Evolutionary conservation across 352 stramenopile genomes (phyloP).

Genomic region (Phytopythium mirpurense): DNA sequence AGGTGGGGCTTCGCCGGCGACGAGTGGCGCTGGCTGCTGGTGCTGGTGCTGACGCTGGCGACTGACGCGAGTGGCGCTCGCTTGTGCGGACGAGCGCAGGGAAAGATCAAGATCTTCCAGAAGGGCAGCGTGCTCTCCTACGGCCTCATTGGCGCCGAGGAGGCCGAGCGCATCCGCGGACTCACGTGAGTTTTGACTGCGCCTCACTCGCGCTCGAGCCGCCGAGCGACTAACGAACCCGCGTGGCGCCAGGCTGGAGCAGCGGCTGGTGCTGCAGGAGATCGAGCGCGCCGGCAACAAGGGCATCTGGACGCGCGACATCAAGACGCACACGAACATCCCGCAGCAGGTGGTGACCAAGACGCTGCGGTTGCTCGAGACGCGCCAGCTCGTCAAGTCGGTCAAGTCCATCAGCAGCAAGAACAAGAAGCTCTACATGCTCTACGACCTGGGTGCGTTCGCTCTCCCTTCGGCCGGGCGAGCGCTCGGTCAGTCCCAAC

Average conservation of each 20-base stretch:
- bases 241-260: slow-evolving; percentile 68
- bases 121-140: slow-evolving; percentile 84
- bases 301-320: slow-evolving; percentile 98
- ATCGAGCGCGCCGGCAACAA: slow-evolving; percentile 97
- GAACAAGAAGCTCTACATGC: slow-evolving; percentile 99
- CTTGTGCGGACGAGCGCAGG: slow-evolving; percentile 17
- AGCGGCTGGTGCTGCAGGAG: slow-evolving; percentile 88
- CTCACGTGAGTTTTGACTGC: slow-evolving; percentile 50
- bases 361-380: slow-evolving; percentile 97
- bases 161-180: slow-evolving; percentile 80
- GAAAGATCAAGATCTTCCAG: slow-evolving; percentile 88
- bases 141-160: slow-evolving; percentile 72
- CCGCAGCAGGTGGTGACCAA: slow-evolving; percentile 97
- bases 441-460: slow-evolving; percentile 85
- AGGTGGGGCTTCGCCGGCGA: no score
- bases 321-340: slow-evolving; percentile 97
- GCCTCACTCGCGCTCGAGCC: neutral
- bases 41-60: no score
- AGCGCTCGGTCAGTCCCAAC: no score
- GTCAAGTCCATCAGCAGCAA: slow-evolving; percentile 99
- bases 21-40: no score
- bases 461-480: no score
- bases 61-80: neutral
- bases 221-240: slow-evolving; percentile 2
- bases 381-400: slow-evolving; percentile 96